These are phyloP conservation scores for Clavispora santaluciae DNA, from an alignment of 805 yeast species.

Conservation along the genomic window DNA sequence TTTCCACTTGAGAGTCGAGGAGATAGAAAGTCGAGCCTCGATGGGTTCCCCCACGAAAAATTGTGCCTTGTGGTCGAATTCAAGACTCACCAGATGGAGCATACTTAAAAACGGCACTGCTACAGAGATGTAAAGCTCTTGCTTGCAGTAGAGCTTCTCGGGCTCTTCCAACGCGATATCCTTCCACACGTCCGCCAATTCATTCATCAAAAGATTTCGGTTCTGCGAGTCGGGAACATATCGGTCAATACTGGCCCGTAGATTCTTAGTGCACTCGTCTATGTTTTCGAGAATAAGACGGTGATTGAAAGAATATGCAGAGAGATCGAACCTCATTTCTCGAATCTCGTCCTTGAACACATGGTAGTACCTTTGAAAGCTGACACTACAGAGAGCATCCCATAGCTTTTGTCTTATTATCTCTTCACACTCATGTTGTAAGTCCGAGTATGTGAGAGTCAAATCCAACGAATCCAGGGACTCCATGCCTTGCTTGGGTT, in stretches of 20 bases:
- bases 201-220: conserved; percentile 7
- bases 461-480: conserved; percentile 38
- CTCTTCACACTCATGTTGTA: conserved; percentile 41
- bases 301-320: conserved; percentile 22
- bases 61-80: conserved; percentile 35
- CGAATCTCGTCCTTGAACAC: conserved; percentile 17
- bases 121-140: conserved; percentile 46
- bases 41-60: conserved; percentile 64
- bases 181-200: background rate
- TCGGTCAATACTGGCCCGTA: conserved; percentile 11
- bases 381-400: background rate
- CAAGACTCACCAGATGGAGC: conserved; percentile 53
- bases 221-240: conserved; percentile 8
- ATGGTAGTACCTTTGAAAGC: conserved; percentile 16
- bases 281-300: conserved; percentile 17
- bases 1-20: conserved; percentile 44
- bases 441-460: conserved; percentile 40
- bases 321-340: conserved; percentile 25
- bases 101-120: conserved; percentile 57
- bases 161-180: background rate
- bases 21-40: conserved; percentile 36
- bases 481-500: conserved; percentile 17
- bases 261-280: conserved; percentile 12
- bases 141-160: background rate
- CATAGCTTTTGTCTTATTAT: conserved; percentile 6